These are phyloP conservation scores for Rhizophagus sp. DNA, from an alignment of 192 early-diverging fungal species.

Conservation along the genomic window DNA sequence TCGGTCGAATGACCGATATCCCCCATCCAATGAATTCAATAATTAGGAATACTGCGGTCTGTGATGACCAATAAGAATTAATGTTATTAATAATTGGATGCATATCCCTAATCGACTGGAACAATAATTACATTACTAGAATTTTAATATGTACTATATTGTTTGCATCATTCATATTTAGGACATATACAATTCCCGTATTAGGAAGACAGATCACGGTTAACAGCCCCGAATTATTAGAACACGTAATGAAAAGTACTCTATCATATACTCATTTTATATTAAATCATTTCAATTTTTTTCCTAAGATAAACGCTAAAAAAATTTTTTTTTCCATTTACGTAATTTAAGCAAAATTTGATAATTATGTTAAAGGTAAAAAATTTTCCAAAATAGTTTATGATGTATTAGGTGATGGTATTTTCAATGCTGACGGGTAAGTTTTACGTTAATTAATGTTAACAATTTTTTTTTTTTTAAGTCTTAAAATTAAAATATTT, in stretches of 20 bases:
- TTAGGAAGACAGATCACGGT: slow-evolving; percentile 36
- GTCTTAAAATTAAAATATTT: background rate
- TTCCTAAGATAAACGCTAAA: too few species aligned
- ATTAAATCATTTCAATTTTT: too few species aligned
- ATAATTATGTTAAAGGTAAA: slow-evolving; percentile 38
- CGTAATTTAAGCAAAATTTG: slow-evolving; percentile 32
- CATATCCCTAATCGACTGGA: too few species aligned
- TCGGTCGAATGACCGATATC: too few species aligned
- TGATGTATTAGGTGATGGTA: slow-evolving; percentile 42
- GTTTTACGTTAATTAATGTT: background rate
- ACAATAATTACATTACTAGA: too few species aligned
- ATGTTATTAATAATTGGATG: too few species aligned
- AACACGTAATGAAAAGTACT: slow-evolving; percentile 39
- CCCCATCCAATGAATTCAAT: too few species aligned
- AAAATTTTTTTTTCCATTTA: background rate
- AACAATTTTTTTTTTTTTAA: background rate
- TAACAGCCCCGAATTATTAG: slow-evolving; percentile 35
- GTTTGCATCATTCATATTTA: background rate
- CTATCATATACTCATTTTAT: too few species aligned
- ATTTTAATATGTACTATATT: too few species aligned
- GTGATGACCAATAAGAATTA: too few species aligned
- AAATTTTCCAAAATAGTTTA: slow-evolving; percentile 4
- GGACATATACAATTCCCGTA: slow-evolving; percentile 34
- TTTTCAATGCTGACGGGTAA: slow-evolving; percentile 40
- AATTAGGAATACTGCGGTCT: too few species aligned